Evolutionary conservation across 768 basidiomycete genomes (phyloP).

Genomic region (Podaxis sp.): DNA sequence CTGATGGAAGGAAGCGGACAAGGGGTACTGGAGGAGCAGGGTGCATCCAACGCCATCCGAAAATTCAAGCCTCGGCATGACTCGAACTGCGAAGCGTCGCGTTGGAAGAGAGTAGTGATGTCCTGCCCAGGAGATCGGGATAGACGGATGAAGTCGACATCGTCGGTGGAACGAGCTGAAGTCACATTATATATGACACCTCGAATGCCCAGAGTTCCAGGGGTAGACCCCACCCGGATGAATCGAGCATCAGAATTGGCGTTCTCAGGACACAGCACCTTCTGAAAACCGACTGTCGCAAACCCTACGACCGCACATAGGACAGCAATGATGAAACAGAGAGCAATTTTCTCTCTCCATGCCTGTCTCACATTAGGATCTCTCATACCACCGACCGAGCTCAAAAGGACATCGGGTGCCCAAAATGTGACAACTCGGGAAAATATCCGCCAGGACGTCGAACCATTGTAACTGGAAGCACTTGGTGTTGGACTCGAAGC

Average conservation of each 20-base stretch:
- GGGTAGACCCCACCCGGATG: constrained; percentile 52
- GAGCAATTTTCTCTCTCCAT: constrained; percentile 96
- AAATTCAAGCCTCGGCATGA: constrained; percentile 64
- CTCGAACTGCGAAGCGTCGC: constrained; percentile 62
- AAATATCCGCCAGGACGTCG: constrained; percentile 78
- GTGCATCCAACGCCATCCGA: constrained; percentile 69
- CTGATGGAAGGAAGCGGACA: constrained; percentile 72
- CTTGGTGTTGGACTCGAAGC: constrained; percentile 28
- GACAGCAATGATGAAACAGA: constrained; percentile 83
- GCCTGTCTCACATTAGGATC: constrained; percentile 81
- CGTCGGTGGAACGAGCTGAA: constrained; percentile 43
- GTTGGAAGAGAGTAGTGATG: constrained; percentile 83
- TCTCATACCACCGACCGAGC: constrained; percentile 75
- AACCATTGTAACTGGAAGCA: constrained; percentile 39
- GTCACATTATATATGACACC: constrained; percentile 80
- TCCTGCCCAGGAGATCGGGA: constrained; percentile 74
- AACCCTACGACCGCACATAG: constrained; percentile 85
- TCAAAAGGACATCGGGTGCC: constrained; percentile 80
- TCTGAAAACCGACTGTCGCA: constrained; percentile 91
- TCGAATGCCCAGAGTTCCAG: constrained; percentile 71
- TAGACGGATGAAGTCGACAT: constrained; percentile 61
- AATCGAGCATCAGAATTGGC: constrained; percentile 44
- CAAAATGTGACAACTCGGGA: constrained; percentile 83
- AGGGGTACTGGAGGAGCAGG: constrained; percentile 58
- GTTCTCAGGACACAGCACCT: constrained; percentile 80